Percentiles rank a stretch among this genome's conserved stretches.
Evolutionary conservation across 2,329 filamentous ascomycete genomes (phyloP).

Genomic region (Penicillium aurantiogriseum): DNA sequence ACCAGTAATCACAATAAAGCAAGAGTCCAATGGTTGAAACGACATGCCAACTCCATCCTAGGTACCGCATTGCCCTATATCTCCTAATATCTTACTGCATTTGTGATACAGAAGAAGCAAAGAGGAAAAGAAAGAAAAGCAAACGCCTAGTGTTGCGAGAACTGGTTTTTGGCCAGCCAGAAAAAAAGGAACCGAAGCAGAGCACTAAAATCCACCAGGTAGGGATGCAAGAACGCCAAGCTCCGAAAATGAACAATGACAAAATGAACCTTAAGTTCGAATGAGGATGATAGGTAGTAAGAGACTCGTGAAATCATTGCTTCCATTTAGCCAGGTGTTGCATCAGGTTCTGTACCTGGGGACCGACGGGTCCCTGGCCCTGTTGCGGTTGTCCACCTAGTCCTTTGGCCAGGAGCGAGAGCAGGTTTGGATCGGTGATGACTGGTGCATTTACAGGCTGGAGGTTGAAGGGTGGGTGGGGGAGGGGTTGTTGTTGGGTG

Average conservation of each 20-base stretch:
- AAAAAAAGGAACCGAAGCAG: slow-evolving; percentile 12
- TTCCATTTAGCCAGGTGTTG: slow-evolving; percentile 49
- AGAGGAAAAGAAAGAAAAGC: neutral
- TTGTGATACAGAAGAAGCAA: slow-evolving; percentile 4
- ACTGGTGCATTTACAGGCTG: slow-evolving; percentile 29
- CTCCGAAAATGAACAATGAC: slow-evolving; percentile 18
- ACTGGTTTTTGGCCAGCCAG: slow-evolving; percentile 16
- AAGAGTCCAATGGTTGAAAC: slow-evolving; percentile 5
- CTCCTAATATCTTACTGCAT: slow-evolving; percentile 20
- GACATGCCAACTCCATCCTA: slow-evolving; percentile 15
- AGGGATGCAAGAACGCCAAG: slow-evolving; percentile 21
- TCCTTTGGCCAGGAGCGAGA: slow-evolving; percentile 41
- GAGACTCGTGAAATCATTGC: slow-evolving; percentile 37
- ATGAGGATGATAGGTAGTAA: slow-evolving; percentile 9
- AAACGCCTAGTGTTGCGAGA: slow-evolving; percentile 23
- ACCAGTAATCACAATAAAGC: slow-evolving; percentile 9
- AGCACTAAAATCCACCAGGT: slow-evolving; percentile 6
- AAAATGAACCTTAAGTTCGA: slow-evolving; percentile 17
- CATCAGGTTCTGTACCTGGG: slow-evolving; percentile 50
- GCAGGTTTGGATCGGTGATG: slow-evolving; percentile 37
- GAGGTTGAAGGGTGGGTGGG: slow-evolving; percentile 32
- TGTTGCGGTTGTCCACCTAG: slow-evolving; percentile 38
- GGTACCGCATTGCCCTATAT: slow-evolving; percentile 18
- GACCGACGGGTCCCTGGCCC: slow-evolving; percentile 31
- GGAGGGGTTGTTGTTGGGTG: slow-evolving; percentile 29